Conservation (phyloP, 2,329 filamentous ascomycete genomes). For the Paraconiothyrium sp. region DNA sequence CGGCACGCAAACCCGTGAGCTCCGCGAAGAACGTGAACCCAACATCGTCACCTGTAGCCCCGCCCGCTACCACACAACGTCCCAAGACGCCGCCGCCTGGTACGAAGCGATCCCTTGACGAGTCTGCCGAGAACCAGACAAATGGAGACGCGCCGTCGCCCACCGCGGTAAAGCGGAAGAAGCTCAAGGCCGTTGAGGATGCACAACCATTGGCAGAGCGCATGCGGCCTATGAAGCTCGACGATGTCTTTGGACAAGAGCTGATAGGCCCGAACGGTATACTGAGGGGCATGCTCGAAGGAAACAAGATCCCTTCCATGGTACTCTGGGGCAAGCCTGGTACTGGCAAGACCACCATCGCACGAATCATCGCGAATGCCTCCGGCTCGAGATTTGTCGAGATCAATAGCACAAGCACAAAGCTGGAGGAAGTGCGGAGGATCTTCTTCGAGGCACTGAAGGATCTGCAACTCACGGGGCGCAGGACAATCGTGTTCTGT, state of each 20-base stretch:
- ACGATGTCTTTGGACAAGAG: constrained; percentile 91
- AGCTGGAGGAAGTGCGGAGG: constrained; percentile 91
- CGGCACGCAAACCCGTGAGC: constrained; percentile 52
- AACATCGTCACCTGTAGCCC: constrained; percentile 31
- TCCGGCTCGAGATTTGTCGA: constrained; percentile 90
- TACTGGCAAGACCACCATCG: constrained; percentile 91
- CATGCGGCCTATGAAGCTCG: constrained; percentile 85
- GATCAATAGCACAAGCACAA: constrained; percentile 91
- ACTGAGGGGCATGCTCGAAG: constrained; percentile 84
- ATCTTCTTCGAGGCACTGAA: constrained; percentile 85
- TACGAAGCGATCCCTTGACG: constrained; percentile 39
- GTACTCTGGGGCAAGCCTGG: constrained; percentile 88
- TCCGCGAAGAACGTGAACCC: constrained; percentile 33
- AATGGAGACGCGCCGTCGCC: constrained; percentile 39
- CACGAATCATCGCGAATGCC: constrained; percentile 83
- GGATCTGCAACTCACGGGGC: constrained; percentile 81
- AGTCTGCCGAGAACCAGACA: constrained; percentile 24
- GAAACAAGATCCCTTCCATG: constrained; percentile 89
- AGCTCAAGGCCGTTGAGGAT: constrained; percentile 67
- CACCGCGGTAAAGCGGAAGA: constrained; percentile 66
- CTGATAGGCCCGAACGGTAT: constrained; percentile 87
- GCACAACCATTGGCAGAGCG: constrained; percentile 89
- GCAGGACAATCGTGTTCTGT: constrained; percentile 96
- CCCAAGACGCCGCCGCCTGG: constrained; percentile 38
- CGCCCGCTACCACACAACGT: constrained; percentile 23